These are phyloP conservation scores for Pyrenophora teres DNA, from an alignment of 2,329 filamentous ascomycete genomes.

Conservation along the genomic window DNA sequence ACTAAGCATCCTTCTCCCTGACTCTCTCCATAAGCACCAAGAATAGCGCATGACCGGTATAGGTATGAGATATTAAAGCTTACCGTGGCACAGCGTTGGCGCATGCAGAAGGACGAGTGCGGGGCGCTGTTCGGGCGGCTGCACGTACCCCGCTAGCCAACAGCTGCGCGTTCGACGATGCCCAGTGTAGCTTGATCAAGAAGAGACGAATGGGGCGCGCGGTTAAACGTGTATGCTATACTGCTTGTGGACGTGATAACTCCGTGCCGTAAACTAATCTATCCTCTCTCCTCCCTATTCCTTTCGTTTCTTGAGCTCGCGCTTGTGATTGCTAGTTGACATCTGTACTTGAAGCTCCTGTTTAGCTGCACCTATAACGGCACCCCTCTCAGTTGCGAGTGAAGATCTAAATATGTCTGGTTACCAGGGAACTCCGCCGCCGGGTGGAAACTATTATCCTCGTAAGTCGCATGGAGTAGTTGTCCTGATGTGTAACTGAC, in stretches of 20 bases:
- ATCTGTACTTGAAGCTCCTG: background rate
- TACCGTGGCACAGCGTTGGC: conserved; percentile 21
- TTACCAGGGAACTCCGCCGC: conserved; percentile 38
- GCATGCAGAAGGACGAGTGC: conserved; percentile 11
- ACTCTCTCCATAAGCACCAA: background rate
- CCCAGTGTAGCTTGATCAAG: conserved; percentile 31
- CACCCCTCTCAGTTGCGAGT: background rate
- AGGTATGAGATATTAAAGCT: background rate
- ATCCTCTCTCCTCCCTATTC: conserved; percentile 1
- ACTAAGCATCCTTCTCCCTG: conserved; percentile 3
- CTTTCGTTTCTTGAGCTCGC: background rate
- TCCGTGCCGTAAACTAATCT: conserved; percentile 15
- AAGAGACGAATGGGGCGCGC: conserved; percentile 18
- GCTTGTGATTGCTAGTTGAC: conserved; percentile 1
- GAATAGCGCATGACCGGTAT: background rate
- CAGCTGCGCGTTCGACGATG: conserved; percentile 40
- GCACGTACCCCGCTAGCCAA: conserved; percentile 37
- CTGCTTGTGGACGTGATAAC: conserved; percentile 29
- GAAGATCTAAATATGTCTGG: conserved; percentile 32
- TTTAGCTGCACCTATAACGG: background rate
- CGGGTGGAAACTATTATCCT: conserved; percentile 45
- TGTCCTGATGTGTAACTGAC: conserved; percentile 16
- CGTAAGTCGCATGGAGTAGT: conserved; percentile 24
- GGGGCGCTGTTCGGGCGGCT: conserved; percentile 36
- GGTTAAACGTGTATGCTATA: conserved; percentile 18